A percentile compares a stretch with the other conserved stretches of the same genome.
Evolutionary conservation across 2,329 filamentous ascomycete genomes (phyloP).

Genomic region (Teratosphaeria epicoccoides): DNA sequence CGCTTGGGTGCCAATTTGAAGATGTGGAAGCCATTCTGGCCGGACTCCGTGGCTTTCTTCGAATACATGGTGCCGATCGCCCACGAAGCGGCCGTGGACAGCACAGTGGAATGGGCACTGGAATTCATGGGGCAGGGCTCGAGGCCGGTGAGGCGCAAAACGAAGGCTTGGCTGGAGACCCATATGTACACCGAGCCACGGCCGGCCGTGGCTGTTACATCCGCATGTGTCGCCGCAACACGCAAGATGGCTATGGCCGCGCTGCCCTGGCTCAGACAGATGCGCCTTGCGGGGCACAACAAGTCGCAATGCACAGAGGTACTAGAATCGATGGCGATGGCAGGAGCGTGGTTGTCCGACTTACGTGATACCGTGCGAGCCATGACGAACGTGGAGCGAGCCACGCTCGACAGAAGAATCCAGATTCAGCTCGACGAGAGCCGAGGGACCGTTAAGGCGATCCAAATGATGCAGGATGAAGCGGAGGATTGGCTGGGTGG

Average conservation of each 20-base stretch:
- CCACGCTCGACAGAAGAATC: not conserved
- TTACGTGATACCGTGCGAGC: not conserved
- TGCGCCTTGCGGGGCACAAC: not conserved
- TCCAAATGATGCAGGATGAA: conserved; percentile 2
- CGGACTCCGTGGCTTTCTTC: not conserved
- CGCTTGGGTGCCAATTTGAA: not conserved
- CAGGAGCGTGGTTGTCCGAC: not conserved
- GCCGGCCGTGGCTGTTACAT: not conserved
- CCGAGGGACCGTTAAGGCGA: not conserved
- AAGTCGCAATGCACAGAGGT: not conserved
- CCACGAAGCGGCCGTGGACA: not conserved
- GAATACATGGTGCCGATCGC: not conserved
- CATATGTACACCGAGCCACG: not conserved
- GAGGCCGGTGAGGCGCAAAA: not conserved
- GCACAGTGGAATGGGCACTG: not conserved
- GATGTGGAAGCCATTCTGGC: not conserved
- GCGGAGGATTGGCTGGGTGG: conserved; percentile 3
- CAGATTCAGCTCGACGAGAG: conserved; percentile 6
- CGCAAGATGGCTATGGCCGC: not conserved
- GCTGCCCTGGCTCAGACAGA: not conserved
- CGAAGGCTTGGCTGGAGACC: not conserved
- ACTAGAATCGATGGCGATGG: not conserved
- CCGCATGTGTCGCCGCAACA: not conserved
- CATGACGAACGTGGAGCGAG: not conserved
- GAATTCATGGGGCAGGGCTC: not conserved